Evolutionary conservation across 148 eudicot species (phyloP).

Genomic region (Selenicereus undatus): DNA sequence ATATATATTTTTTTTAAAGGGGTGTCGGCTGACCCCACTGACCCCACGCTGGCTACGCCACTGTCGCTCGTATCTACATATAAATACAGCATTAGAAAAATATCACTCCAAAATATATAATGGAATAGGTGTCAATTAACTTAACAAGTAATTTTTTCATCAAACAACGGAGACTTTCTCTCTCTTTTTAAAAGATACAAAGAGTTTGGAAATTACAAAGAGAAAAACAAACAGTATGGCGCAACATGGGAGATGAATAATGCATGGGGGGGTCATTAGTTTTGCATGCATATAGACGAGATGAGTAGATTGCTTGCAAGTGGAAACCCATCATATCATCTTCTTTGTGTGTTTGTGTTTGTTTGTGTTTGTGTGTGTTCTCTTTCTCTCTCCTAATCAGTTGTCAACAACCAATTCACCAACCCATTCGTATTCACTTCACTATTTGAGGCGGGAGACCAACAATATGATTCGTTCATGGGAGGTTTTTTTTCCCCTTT

Average conservation of each 20-base stretch:
- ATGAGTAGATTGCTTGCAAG: not conserved
- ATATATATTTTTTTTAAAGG: too few relatives aligned
- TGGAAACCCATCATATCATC: not conserved
- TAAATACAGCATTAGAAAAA: too few relatives aligned
- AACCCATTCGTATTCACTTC: not conserved
- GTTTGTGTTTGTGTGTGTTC: too few relatives aligned
- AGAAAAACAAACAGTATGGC: not conserved
- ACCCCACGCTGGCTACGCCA: too few relatives aligned
- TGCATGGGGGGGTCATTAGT: not conserved
- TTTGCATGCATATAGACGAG: not conserved
- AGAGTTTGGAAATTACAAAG: not conserved
- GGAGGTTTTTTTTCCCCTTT: not conserved
- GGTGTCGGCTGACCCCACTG: too few relatives aligned
- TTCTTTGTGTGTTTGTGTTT: not conserved
- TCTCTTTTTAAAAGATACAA: too few relatives aligned
- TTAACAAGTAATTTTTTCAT: too few relatives aligned
- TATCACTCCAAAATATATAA: too few relatives aligned
- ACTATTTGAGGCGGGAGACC: not conserved
- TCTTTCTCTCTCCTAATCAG: not conserved
- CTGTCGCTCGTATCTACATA: not conserved
- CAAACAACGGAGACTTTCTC: too few relatives aligned
- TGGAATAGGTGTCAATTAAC: too few relatives aligned
- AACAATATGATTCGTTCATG: not conserved
- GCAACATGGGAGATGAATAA: not conserved
- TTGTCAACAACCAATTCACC: not conserved